These are phyloP conservation scores for Pichia paraexigua DNA, from an alignment of 805 yeast genomes.

Conservation along the genomic window DNA sequence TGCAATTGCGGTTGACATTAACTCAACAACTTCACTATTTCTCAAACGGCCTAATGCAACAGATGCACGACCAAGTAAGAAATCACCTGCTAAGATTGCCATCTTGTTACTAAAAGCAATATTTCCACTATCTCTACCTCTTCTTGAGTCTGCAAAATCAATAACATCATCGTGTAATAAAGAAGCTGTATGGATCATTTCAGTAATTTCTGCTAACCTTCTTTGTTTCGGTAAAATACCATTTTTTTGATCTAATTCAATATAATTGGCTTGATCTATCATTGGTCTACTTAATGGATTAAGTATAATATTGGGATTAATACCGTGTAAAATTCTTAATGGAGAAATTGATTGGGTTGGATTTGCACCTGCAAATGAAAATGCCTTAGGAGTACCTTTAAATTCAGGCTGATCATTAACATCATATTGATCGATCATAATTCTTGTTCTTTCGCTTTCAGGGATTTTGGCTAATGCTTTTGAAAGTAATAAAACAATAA, in stretches of 20 bases:
- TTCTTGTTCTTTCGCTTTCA: slow-evolving; percentile 51
- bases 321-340: slow-evolving; percentile 75
- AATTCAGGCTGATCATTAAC: slow-evolving; percentile 60
- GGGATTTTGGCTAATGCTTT: slow-evolving; percentile 79
- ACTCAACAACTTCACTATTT: slow-evolving; percentile 95
- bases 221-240: slow-evolving; percentile 94
- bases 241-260: slow-evolving; percentile 42
- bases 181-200: slow-evolving; percentile 97
- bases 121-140: slow-evolving; percentile 89
- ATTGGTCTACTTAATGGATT: slow-evolving; percentile 82
- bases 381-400: slow-evolving; percentile 45
- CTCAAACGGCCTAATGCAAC: slow-evolving; percentile 89
- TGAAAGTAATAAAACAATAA: slow-evolving; percentile 75
- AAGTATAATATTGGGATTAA: slow-evolving; percentile 73
- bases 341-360: slow-evolving; percentile 69
- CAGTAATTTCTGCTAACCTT: slow-evolving; percentile 93
- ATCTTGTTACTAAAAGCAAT: slow-evolving; percentile 91
- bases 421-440: slow-evolving; percentile 53
- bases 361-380: slow-evolving; percentile 52
- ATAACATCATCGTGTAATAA: slow-evolving; percentile 95
- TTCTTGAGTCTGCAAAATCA: slow-evolving; percentile 78
- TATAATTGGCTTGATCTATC: slow-evolving; percentile 52
- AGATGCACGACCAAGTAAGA: slow-evolving; percentile 89
- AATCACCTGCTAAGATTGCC: slow-evolving; percentile 97
- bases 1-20: slow-evolving; percentile 92